These are phyloP conservation scores for Dactylellina leptospora DNA, from an alignment of 2,329 filamentous ascomycete genomes.

Conservation along the genomic window DNA sequence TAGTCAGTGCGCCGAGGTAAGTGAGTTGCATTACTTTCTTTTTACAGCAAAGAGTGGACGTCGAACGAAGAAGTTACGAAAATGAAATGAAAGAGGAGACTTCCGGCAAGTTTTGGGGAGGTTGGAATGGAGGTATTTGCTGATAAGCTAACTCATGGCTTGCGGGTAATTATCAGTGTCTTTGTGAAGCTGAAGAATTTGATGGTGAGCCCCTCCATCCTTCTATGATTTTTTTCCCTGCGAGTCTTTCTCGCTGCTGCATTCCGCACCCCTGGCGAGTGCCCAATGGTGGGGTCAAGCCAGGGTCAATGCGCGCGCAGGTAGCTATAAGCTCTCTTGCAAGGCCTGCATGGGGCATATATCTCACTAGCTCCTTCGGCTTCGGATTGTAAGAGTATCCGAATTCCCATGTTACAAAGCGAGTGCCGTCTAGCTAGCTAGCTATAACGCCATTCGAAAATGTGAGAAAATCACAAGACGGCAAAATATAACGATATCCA, in stretches of 20 bases:
- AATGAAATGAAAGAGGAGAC: conserved; percentile 11
- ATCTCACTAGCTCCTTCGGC: conserved; percentile 23
- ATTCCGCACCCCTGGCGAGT: conserved; percentile 7
- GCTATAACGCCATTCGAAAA: too few species aligned
- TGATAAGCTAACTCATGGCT: conserved; percentile 7
- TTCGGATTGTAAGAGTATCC: conserved; percentile 46
- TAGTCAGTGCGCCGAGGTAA: conserved; percentile 49
- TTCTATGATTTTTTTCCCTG: conserved; percentile 2
- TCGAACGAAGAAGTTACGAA: neutral
- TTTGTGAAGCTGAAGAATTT: conserved; percentile 80
- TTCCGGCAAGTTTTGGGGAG: conserved; percentile 14
- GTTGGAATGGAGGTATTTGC: neutral
- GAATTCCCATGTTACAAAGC: conserved; percentile 29
- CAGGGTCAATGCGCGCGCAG: conserved; percentile 6
- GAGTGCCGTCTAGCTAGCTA: too few species aligned
- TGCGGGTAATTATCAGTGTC: conserved; percentile 69
- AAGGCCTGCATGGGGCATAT: conserved; percentile 11
- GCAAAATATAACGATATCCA: conserved; percentile 28
- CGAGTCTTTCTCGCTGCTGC: conserved; percentile 22
- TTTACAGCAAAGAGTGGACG: neutral
- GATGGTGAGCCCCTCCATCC: conserved; percentile 63
- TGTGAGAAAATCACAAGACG: too few species aligned
- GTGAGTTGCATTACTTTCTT: too few species aligned
- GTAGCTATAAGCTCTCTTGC: neutral
- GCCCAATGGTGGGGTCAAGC: conserved; percentile 36